A percentile compares a stretch with the other conserved stretches of the same genome.
These are phyloP conservation scores for Coriaria nepalensis DNA, from an alignment of 306 rosid genomes.

Conservation along the genomic window DNA sequence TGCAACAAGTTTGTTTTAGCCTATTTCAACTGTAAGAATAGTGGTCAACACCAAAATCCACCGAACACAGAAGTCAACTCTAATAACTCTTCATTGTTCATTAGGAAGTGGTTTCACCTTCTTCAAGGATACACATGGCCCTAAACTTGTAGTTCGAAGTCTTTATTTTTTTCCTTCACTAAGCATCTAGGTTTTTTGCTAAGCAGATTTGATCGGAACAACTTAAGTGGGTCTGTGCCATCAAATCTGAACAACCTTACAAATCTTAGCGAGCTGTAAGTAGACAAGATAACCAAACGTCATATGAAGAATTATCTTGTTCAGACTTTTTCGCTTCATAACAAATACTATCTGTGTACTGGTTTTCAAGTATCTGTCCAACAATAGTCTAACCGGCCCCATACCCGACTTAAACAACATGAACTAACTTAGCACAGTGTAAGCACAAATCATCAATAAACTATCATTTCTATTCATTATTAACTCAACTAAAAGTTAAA, in stretches of 20 bases:
- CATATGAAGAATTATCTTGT: no score
- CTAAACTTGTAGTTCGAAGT: slow-evolving; percentile 4
- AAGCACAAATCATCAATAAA: not conserved
- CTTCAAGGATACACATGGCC: no score
- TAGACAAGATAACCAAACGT: not conserved
- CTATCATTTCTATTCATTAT: not conserved
- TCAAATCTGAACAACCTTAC: not conserved
- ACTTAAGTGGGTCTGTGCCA: not conserved
- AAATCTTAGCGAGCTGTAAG: not conserved
- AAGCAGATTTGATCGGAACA: slow-evolving; percentile 6
- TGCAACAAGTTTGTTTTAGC: no score
- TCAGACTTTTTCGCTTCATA: not conserved
- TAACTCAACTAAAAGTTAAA: not conserved
- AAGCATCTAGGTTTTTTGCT: not conserved
- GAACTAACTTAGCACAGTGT: slow-evolving; percentile 1
- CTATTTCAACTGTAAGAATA: no score
- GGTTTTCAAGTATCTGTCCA: slow-evolving; percentile 3
- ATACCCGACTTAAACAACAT: slow-evolving; percentile 5
- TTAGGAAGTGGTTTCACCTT: no score
- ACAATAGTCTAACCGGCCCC: slow-evolving; percentile 1
- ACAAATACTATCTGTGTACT: not conserved
- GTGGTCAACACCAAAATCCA: no score
- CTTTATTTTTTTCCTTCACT: slow-evolving; percentile 1
- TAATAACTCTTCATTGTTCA: no score
- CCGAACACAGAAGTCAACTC: no score